Evolutionary conservation across 2,329 filamentous ascomycete genomes (phyloP).

Genomic region (Apiospora kogelbergensis): DNA sequence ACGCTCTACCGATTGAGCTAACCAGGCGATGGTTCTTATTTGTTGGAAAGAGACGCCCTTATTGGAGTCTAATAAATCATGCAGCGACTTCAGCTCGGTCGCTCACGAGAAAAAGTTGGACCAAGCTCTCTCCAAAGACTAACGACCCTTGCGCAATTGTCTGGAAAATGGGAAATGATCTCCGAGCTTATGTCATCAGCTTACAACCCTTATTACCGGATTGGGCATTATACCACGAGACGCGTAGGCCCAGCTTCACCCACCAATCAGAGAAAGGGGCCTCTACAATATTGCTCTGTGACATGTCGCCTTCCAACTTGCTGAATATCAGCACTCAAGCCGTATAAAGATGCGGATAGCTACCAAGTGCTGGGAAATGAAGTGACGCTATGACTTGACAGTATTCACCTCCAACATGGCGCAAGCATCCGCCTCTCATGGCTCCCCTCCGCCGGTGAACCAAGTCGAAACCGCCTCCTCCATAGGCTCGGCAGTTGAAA

Average conservation of each 20-base stretch:
- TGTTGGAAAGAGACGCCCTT: not conserved
- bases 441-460: not conserved
- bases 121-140: not conserved
- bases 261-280: not conserved
- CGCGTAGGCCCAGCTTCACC: not conserved
- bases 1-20: slow-evolving; percentile 72
- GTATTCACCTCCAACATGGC: not conserved
- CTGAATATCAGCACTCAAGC: not conserved
- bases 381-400: not conserved
- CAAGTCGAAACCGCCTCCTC: not conserved
- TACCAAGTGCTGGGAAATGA: too few species aligned
- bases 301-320: too few species aligned
- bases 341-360: not conserved
- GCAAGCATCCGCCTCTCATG: not conserved
- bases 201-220: not conserved
- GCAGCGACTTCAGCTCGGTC: not conserved
- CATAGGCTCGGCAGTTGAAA: not conserved
- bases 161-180: too few species aligned
- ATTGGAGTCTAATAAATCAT: too few species aligned
- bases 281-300: not conserved
- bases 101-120: not conserved
- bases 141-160: not conserved
- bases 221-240: not conserved
- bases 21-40: slow-evolving; percentile 37
- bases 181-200: not conserved